Evolutionary conservation across 805 yeast species (phyloP).

Genomic region (Metschnikowia henanensis): DNA sequence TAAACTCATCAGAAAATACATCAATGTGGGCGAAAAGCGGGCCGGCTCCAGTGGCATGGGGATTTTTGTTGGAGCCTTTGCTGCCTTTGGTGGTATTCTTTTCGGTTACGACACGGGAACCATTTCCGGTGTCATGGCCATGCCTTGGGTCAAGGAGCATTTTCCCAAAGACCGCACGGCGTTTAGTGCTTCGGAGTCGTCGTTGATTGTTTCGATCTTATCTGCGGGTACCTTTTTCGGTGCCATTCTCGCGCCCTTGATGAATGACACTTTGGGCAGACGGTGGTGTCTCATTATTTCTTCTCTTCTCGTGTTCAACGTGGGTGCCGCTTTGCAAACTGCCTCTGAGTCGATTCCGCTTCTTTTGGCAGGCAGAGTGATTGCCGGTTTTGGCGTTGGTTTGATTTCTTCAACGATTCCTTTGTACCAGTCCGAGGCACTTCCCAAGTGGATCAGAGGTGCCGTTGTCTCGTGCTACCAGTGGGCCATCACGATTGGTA

Average conservation of each 20-base stretch:
- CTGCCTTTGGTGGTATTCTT: slow-evolving; percentile 43
- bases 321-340: slow-evolving; percentile 41
- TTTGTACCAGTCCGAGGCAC: slow-evolving; percentile 40
- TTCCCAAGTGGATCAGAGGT: slow-evolving; percentile 46
- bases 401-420: slow-evolving; percentile 41
- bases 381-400: slow-evolving; percentile 45
- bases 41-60: slow-evolving; percentile 46
- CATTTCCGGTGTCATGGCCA: slow-evolving; percentile 42
- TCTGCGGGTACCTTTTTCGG: slow-evolving; percentile 46
- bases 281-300: slow-evolving; percentile 37
- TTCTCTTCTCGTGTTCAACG: slow-evolving; percentile 33
- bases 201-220: slow-evolving; percentile 31
- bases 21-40: slow-evolving; percentile 47
- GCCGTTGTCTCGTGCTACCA: slow-evolving; percentile 42
- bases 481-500: slow-evolving; percentile 41
- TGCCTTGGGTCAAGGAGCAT: slow-evolving; percentile 33
- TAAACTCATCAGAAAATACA: slow-evolving; percentile 29
- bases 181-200: slow-evolving; percentile 23
- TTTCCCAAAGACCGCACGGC: slow-evolving; percentile 23
- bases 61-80: slow-evolving; percentile 39
- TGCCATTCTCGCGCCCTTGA: slow-evolving; percentile 35
- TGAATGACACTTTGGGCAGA: slow-evolving; percentile 41
- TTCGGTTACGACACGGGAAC: slow-evolving; percentile 46
- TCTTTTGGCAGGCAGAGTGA: slow-evolving; percentile 38
- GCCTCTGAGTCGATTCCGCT: slow-evolving; percentile 34